A percentile compares a stretch with the other conserved stretches of the same genome.
These are phyloP conservation scores for Russula dissimulans DNA, from an alignment of 768 basidiomycete species.

Conservation along the genomic window DNA sequence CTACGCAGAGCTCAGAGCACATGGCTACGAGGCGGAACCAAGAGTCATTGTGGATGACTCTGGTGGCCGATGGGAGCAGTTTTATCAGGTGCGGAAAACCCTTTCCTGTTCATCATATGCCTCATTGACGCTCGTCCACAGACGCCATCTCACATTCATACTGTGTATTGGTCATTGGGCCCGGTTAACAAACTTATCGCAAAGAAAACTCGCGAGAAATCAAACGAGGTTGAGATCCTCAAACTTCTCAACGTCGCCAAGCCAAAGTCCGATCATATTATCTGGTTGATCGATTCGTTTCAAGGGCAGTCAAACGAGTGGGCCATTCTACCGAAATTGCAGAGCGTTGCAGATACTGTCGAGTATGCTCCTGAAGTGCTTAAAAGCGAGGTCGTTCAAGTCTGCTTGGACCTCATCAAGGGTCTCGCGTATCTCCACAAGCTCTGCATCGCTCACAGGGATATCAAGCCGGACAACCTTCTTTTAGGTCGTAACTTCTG, in stretches of 20 bases:
- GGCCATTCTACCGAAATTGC: background rate
- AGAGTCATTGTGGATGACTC: background rate
- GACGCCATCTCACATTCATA: no score
- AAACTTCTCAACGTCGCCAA: background rate
- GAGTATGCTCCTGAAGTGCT: background rate
- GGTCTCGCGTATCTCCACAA: background rate
- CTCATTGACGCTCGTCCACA: no score
- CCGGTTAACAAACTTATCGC: no score
- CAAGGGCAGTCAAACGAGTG: background rate
- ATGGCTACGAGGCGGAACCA: no score
- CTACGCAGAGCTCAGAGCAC: no score
- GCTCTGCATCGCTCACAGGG: background rate
- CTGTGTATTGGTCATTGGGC: background rate
- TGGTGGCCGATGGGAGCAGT: background rate
- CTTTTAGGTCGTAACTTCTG: no score
- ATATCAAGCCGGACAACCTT: no score
- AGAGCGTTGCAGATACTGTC: background rate
- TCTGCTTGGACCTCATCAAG: background rate
- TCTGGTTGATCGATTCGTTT: background rate
- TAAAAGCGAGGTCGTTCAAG: background rate
- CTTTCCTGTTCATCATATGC: no score
- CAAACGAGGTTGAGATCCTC: background rate
- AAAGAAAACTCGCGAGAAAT: background rate
- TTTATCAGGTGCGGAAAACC: no score
- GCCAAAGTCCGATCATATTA: background rate